Conservation (phyloP, 2,329 filamentous ascomycete species). For the Fusarium luffae region DNA sequence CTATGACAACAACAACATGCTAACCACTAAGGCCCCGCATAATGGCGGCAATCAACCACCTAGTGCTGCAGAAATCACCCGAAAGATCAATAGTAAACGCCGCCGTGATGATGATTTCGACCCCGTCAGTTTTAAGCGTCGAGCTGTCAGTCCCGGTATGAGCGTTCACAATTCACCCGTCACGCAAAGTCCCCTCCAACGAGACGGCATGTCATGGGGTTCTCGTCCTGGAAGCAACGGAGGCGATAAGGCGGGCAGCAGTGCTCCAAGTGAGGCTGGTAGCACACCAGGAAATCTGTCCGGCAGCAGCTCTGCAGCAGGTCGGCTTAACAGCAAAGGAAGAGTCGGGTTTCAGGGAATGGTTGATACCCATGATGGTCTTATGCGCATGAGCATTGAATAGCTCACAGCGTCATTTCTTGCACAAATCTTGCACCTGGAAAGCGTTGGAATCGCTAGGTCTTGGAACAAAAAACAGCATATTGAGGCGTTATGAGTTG, state of each 20-base stretch:
- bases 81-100: constrained; percentile 84
- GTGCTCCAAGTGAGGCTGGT: constrained; percentile 63
- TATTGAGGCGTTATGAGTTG: constrained; percentile 37
- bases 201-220: constrained; percentile 78
- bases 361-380: constrained; percentile 92
- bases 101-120: constrained; percentile 92
- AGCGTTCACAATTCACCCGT: constrained; percentile 91
- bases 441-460: constrained; percentile 4
- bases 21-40: constrained; percentile 42
- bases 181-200: constrained; percentile 83
- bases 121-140: constrained; percentile 85
- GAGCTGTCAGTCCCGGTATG: constrained; percentile 91
- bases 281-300: constrained; percentile 50
- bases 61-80: constrained; percentile 77
- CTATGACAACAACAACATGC: constrained; percentile 9
- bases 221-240: constrained; percentile 72
- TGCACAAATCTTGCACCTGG: not conserved
- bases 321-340: constrained; percentile 65
- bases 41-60: constrained; percentile 60
- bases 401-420: constrained; percentile 52
- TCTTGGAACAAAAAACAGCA: constrained; percentile 25
- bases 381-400: constrained; percentile 98
- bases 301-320: constrained; percentile 49
- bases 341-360: constrained; percentile 89
- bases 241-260: constrained; percentile 63